Percentiles rank a stretch among this genome's conserved stretches.
These are phyloP conservation scores for California macrophylla DNA, from an alignment of 441 rosid genomes.

Conservation along the genomic window DNA sequence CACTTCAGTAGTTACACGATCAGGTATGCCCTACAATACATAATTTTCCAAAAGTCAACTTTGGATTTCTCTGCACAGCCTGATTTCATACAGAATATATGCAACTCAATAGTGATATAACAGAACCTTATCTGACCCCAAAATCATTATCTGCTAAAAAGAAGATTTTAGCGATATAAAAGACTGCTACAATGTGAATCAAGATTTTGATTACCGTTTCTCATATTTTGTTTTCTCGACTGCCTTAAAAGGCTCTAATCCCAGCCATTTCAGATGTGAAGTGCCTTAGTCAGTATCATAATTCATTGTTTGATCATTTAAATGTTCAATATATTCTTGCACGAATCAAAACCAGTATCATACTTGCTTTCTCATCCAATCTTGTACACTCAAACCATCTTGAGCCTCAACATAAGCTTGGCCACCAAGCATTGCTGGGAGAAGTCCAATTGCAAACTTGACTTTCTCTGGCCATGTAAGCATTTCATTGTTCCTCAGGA, in stretches of 20 bases:
- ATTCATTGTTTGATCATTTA: background rate
- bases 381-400: slow-evolving; percentile 72
- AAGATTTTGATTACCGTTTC: background rate
- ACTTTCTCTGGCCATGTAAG: slow-evolving; percentile 93
- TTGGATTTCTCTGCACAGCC: background rate
- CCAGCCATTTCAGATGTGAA: background rate
- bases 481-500: slow-evolving; percentile 81
- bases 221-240: background rate
- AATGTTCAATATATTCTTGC: background rate
- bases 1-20: slow-evolving; percentile 81
- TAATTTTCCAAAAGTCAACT: background rate
- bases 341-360: slow-evolving; percentile 9
- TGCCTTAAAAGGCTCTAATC: background rate
- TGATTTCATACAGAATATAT: background rate
- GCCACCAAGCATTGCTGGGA: slow-evolving; percentile 85
- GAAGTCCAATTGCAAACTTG: slow-evolving; percentile 87
- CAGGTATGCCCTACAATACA: slow-evolving; percentile 64
- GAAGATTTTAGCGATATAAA: no score
- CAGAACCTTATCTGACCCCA: background rate
- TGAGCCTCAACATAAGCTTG: slow-evolving; percentile 93
- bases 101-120: background rate
- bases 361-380: slow-evolving; percentile 91
- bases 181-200: no score
- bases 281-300: background rate
- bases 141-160: background rate